Evolutionary conservation across 2,329 filamentous ascomycete genomes (phyloP).

Genomic region (Colletotrichum higginsianum): DNA sequence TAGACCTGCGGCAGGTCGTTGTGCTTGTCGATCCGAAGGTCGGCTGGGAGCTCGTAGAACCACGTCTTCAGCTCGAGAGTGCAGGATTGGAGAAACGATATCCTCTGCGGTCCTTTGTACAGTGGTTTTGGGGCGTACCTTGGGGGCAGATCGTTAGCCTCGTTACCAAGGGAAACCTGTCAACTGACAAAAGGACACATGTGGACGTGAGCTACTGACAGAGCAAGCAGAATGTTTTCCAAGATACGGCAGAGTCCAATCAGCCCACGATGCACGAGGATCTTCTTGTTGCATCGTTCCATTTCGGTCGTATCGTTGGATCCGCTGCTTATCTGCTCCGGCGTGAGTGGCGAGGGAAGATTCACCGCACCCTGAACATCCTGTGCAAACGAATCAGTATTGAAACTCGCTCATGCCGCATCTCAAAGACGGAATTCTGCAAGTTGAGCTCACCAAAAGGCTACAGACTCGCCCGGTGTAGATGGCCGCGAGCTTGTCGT

Average conservation of each 20-base stretch:
- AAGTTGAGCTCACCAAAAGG: constrained; percentile 49
- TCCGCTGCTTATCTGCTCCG: constrained; percentile 13
- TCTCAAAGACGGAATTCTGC: fast-evolving
- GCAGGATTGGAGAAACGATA: constrained; percentile 50
- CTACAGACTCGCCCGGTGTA: constrained; percentile 55
- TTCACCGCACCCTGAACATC: constrained; percentile 51
- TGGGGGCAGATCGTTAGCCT: neutral
- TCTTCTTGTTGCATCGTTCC: constrained; percentile 25
- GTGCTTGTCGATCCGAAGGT: constrained; percentile 48
- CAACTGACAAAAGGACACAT: too few relatives aligned
- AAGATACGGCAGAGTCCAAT: constrained; percentile 49
- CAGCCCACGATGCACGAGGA: constrained; percentile 46
- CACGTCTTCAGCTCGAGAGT: constrained; percentile 52
- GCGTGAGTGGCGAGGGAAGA: constrained; percentile 42
- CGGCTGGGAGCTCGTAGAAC: constrained; percentile 52
- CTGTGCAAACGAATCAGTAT: constrained; percentile 30
- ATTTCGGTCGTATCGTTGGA: neutral
- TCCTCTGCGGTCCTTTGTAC: constrained; percentile 42
- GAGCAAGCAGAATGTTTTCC: constrained; percentile 50
- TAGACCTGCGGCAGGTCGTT: constrained; percentile 49
- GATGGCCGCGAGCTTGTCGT: constrained; percentile 53
- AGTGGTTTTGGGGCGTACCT: constrained; percentile 52
- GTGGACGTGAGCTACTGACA: constrained; percentile 44
- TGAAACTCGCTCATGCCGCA: neutral
- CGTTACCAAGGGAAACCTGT: neutral